phyloP scores from a whole-genome alignment of 106 monocot species.

The Allium fistulosum region DNA sequence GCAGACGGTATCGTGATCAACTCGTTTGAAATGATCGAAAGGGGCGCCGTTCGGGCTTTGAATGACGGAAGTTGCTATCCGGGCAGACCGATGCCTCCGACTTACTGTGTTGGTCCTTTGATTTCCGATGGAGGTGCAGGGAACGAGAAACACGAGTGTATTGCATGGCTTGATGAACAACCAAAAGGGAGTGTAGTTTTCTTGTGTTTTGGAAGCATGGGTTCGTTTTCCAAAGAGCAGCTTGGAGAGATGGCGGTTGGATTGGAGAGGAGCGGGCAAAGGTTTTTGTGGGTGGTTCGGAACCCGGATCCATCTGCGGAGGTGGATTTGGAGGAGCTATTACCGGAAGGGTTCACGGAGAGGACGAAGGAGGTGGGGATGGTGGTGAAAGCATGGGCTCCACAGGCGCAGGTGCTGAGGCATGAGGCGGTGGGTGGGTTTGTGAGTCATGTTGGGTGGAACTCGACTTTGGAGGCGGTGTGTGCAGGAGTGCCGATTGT shows the following conservation, averaged over 20 bases:
- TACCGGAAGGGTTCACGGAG: neutral
- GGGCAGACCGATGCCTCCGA: slow-evolving; percentile 14
- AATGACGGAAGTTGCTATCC: slow-evolving; percentile 19
- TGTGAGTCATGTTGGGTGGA: slow-evolving; percentile 74
- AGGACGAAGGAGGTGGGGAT: neutral
- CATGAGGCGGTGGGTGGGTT: slow-evolving; percentile 58
- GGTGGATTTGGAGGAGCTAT: neutral
- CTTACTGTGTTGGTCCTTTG: slow-evolving; percentile 45
- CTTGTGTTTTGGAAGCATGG: slow-evolving; percentile 71
- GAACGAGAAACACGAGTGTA: slow-evolving; percentile 16
- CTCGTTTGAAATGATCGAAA: slow-evolving; percentile 39
- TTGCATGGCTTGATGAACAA: slow-evolving; percentile 52
- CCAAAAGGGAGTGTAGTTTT: slow-evolving; percentile 52
- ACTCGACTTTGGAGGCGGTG: slow-evolving; percentile 51
- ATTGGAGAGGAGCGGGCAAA: slow-evolving; percentile 49
- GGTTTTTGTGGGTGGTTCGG: slow-evolving; percentile 66
- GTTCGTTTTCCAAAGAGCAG: slow-evolving; percentile 37
- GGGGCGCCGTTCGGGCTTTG: slow-evolving; percentile 15
- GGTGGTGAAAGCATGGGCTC: slow-evolving; percentile 1
- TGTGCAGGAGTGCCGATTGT: slow-evolving; percentile 44
- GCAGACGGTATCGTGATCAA: slow-evolving; percentile 41
- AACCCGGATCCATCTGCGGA: slow-evolving; percentile 14
- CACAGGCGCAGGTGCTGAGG: slow-evolving; percentile 7
- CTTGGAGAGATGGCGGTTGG: slow-evolving; percentile 52
- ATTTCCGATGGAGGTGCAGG: slow-evolving; percentile 5